Evolutionary conservation across 352 stramenopile genomes (phyloP), one percentile per base, ranked within the genome.

Genomic region (Globisporangium apiculatum): DNA sequence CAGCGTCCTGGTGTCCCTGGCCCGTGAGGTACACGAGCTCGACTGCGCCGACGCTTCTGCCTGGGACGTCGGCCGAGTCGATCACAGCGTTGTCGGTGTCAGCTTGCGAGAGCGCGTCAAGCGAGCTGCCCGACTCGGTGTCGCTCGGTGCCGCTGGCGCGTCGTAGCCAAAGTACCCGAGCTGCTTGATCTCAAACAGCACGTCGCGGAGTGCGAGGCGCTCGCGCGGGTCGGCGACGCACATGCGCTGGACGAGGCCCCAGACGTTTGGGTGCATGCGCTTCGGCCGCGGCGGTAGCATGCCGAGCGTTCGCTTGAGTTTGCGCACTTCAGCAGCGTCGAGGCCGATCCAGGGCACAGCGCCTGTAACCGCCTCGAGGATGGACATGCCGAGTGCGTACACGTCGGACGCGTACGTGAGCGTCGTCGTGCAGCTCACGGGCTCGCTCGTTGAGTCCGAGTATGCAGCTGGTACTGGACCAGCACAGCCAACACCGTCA

Each of bases 301-400:
- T 53, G 48, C 71, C 62, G 14, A 81, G 48, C 36, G 76, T 83
- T 4, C 66, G 62, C 62, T 90, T 90, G 8, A 87, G 66, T 17
- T 71, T 74, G 12, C 68, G 67, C 38, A 90, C 73, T 52, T 83
- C 74, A 0, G 64, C 24, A 9, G 72, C 60, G n/a, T 82, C 72
- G 45, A 86, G 53, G 1, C 52, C 66, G 11, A 48, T 60, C 80
- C 80, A 92, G 0, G 82, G 82, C 0, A 75, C 57, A 9, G 73
- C 67, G 0, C 67, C 64, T 1, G 79, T 87, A 35, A 89, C 58
- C 1, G 76, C 71, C 45, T 92, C 79, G 7, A 88, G n/a, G 31
- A 90, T 87, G 46, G 74, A 88, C 79, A 92, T 88, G n/a, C 82
- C 82, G 42, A 90, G 81, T 11, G 78, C 74, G 58, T 87, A 92